Conservation (phyloP, 768 basidiomycete genomes). For the Lentinula lateritia region DNA sequence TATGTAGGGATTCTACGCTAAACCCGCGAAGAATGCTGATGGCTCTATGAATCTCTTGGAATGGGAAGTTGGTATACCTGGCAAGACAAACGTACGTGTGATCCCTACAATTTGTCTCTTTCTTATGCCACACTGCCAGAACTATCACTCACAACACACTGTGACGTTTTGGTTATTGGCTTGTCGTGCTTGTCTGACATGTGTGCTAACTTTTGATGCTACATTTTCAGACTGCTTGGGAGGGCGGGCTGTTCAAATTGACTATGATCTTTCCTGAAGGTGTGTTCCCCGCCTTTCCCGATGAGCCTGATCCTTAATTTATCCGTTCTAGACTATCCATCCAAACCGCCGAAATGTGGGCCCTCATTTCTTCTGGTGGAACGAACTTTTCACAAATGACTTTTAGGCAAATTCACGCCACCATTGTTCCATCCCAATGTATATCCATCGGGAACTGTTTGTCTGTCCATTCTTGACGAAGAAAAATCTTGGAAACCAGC, state of each 20-base stretch:
- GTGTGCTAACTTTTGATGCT: conserved; percentile 6
- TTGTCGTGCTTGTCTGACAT: conserved; percentile 10
- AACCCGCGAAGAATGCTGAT: conserved; percentile 84
- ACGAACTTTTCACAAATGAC: background rate
- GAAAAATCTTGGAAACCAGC: conserved; percentile 99
- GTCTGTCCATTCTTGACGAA: conserved; percentile 95
- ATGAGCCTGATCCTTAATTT: too few relatives aligned
- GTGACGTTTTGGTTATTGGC: conserved; percentile 6
- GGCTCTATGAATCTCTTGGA: conserved; percentile 95
- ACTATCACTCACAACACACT: background rate
- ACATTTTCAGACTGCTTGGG: conserved; percentile 82
- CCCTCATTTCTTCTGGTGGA: background rate
- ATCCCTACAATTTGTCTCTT: background rate
- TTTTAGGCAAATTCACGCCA: conserved; percentile 89
- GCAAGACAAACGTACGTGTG: conserved; percentile 75
- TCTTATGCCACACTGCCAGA: conserved; percentile 7
- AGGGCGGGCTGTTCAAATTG: conserved; percentile 92
- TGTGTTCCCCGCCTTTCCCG: conserved; percentile 17
- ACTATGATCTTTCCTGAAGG: conserved; percentile 97
- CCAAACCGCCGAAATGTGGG: conserved; percentile 90
- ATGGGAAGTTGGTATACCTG: conserved; percentile 99
- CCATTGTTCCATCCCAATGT: conserved; percentile 98
- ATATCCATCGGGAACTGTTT: conserved; percentile 97
- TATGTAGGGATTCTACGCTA: conserved; percentile 90
- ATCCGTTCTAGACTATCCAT: conserved; percentile 74